phyloP scores from a whole-genome alignment of 768 basidiomycete species.

The Auricularia auricula-judae region DNA sequence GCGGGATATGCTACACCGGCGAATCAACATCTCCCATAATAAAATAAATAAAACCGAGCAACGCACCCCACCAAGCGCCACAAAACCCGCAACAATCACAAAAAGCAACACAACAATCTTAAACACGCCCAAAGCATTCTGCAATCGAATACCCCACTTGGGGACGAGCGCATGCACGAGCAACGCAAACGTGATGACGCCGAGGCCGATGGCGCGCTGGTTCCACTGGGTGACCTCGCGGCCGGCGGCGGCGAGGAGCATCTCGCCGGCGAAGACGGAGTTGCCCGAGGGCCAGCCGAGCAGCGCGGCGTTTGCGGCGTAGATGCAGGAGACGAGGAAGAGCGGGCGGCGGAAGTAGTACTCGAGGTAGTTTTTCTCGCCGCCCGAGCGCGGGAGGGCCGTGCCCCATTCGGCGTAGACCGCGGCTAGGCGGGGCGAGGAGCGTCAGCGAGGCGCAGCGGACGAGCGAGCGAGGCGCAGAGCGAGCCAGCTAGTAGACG shows the following conservation, averaged over 20 bases:
- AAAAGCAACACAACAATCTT: conserved; percentile 48
- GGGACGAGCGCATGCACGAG: conserved; percentile 44
- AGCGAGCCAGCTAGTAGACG: conserved; percentile 12
- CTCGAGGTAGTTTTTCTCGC: conserved; percentile 69
- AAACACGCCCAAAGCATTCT: conserved; percentile 51
- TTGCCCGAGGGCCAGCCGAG: conserved; percentile 20
- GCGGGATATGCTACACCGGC: not conserved
- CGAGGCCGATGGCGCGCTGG: conserved; percentile 38
- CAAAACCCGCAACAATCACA: conserved; percentile 43
- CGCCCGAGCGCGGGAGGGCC: conserved; percentile 52
- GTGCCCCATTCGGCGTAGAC: conserved; percentile 39
- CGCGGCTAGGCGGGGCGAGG: not conserved
- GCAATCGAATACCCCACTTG: conserved; percentile 47
- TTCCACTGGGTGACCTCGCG: conserved; percentile 25
- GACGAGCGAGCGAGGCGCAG: conserved; percentile 23
- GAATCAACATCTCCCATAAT: too few relatives aligned
- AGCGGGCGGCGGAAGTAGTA: conserved; percentile 45
- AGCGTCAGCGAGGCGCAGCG: not conserved
- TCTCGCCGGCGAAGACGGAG: conserved; percentile 14
- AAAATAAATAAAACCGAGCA: too few relatives aligned
- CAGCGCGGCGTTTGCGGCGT: conserved; percentile 36
- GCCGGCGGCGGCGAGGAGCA: conserved; percentile 38
- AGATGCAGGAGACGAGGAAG: conserved; percentile 37
- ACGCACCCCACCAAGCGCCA: conserved; percentile 12
- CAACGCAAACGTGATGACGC: conserved; percentile 46